Percentiles rank a stretch among this genome's conserved stretches.
Conservation (phyloP, 192 early-diverging fungal species). For the Entrophospora sp. region DNA sequence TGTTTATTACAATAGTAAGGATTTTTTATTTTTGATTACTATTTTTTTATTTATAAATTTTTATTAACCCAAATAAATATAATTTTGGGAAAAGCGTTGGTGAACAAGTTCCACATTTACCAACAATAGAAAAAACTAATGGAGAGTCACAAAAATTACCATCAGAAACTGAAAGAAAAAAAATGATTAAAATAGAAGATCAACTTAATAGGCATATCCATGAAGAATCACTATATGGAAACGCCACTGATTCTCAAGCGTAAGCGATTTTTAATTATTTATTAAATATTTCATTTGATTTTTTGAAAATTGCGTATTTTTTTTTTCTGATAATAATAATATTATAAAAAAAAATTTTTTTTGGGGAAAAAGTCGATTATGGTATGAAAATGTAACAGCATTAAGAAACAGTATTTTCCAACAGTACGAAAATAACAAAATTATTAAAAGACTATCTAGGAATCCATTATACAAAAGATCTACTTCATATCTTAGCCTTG, state of each 20-base stretch:
- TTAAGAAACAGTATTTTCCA: conserved; percentile 31
- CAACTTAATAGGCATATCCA: conserved; percentile 39
- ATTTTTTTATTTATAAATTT: background rate
- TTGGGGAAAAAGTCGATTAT: conserved; percentile 22
- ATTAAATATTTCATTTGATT: too few species aligned
- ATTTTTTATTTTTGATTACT: conserved; percentile 2
- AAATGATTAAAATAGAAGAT: conserved; percentile 22
- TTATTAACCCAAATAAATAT: background rate
- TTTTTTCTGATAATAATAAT: background rate
- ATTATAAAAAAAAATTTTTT: too few species aligned
- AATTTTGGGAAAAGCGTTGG: conserved; percentile 35
- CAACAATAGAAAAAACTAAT: background rate
- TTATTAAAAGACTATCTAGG: background rate
- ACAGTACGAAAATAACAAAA: conserved; percentile 21
- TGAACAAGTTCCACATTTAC: conserved; percentile 45
- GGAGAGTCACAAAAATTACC: background rate
- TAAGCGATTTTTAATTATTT: too few species aligned
- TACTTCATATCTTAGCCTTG: conserved; percentile 12
- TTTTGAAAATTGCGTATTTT: too few species aligned
- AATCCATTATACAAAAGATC: conserved; percentile 10
- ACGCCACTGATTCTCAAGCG: conserved; percentile 31
- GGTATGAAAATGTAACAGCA: conserved; percentile 34
- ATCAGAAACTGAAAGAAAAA: background rate
- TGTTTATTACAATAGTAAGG: conserved; percentile 45
- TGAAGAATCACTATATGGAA: conserved; percentile 36